These are phyloP conservation scores for Platismatia glauca DNA, from an alignment of 495 filamentous ascomycete genomes.

Conservation along the genomic window DNA sequence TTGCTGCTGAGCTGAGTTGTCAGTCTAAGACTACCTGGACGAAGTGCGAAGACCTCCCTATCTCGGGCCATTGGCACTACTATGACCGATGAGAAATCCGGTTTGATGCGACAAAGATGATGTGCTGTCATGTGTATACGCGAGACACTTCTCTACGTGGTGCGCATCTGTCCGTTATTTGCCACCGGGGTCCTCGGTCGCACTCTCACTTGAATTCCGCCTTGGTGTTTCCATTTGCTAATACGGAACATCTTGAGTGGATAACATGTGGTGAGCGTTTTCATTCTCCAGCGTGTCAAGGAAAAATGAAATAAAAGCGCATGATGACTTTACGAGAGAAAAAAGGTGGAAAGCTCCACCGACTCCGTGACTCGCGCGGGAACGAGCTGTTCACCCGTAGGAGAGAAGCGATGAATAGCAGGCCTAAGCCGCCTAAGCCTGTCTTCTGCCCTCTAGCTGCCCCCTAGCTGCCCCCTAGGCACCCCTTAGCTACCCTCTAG, in stretches of 20 bases:
- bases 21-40: no score
- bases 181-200: background rate
- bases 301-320: no score
- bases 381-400: background rate
- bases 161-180: slow-evolving; percentile 12
- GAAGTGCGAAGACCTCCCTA: no score
- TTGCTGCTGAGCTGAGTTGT: background rate
- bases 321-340: background rate
- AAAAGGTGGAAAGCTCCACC: no score
- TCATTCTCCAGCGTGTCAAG: no score
- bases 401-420: background rate
- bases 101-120: background rate
- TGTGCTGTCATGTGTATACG: slow-evolving; percentile 7
- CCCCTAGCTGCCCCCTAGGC: no score
- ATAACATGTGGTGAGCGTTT: no score
- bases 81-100: slow-evolving; percentile 4
- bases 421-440: background rate
- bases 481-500: no score
- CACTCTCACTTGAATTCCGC: no score
- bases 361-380: background rate
- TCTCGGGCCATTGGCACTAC: no score
- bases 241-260: no score
- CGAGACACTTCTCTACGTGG: slow-evolving; percentile 8
- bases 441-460: background rate
- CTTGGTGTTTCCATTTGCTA: no score